Evolutionary conservation across 257 asterid genomes (phyloP).

Genomic region (Nicotiana benthamiana): DNA sequence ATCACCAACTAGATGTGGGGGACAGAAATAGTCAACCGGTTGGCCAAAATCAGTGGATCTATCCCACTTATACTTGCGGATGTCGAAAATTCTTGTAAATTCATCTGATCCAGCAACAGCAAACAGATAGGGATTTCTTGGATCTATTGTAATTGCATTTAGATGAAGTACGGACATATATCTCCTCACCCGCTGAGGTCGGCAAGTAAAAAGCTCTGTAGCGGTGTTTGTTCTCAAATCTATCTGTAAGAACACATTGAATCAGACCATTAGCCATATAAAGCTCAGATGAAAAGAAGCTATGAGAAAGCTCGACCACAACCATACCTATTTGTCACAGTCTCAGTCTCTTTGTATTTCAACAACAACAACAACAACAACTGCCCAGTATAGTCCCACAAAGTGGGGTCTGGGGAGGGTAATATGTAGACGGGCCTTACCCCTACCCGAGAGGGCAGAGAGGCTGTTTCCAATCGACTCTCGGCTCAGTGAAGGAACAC

Average conservation of each 20-base stretch:
- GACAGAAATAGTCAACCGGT: conserved; percentile 70
- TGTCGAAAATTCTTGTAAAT: conserved; percentile 74
- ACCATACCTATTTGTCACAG: background rate
- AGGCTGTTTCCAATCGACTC: too few relatives aligned
- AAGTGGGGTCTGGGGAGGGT: too few relatives aligned
- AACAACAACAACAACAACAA: too few relatives aligned
- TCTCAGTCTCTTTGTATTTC: background rate
- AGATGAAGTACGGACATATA: conserved; percentile 33
- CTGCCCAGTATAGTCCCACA: too few relatives aligned
- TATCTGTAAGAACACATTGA: conserved; percentile 39
- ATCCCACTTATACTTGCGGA: conserved; percentile 66
- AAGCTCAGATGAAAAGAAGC: background rate
- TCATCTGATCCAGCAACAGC: conserved; percentile 83
- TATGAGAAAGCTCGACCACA: background rate
- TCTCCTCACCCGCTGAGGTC: conserved; percentile 28
- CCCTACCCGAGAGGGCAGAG: too few relatives aligned
- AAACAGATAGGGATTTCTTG: conserved; percentile 80
- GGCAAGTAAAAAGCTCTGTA: conserved; percentile 62
- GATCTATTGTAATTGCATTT: conserved; percentile 73
- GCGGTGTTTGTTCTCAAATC: conserved; percentile 73
- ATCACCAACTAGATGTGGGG: conserved; percentile 56
- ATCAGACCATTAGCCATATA: conserved; percentile 8
- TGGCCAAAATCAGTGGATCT: conserved; percentile 59
- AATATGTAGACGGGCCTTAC: too few relatives aligned
- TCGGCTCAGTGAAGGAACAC: too few relatives aligned